Conservation (phyloP, 495 filamentous ascomycete genomes). For the Aspergillus ostianus region DNA sequence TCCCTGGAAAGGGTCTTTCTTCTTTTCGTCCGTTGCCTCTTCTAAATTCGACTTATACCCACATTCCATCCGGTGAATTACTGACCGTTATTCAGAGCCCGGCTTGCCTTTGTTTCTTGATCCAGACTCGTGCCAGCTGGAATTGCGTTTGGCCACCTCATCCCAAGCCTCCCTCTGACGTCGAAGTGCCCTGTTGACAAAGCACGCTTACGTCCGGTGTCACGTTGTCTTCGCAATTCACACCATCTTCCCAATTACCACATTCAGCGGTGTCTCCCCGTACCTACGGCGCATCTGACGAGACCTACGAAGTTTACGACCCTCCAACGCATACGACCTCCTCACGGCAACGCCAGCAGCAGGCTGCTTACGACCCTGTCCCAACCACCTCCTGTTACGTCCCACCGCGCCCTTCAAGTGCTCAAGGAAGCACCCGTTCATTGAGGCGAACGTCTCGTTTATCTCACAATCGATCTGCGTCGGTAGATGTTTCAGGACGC, state of each 20-base stretch:
- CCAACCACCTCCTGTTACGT: conserved; percentile 31
- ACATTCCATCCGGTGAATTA: conserved; percentile 26
- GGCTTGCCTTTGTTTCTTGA: conserved; percentile 10
- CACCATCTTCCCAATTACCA: conserved; percentile 19
- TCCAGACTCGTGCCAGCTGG: conserved; percentile 9
- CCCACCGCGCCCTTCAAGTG: conserved; percentile 48
- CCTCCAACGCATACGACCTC: conserved; percentile 47
- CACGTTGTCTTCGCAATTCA: conserved; percentile 37
- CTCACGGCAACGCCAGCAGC: conserved; percentile 58
- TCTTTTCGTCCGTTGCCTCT: conserved; percentile 9
- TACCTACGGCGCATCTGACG: conserved; percentile 47
- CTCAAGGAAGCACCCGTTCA: conserved; percentile 48
- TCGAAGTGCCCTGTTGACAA: neutral
- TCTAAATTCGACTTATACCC: conserved; percentile 21
- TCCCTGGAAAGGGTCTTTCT: conserved; percentile 15
- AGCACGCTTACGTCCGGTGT: conserved; percentile 10
- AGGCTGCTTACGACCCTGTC: conserved; percentile 37
- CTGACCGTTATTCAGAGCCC: conserved; percentile 7
- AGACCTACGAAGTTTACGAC: conserved; percentile 61
- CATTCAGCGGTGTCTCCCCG: conserved; percentile 44
- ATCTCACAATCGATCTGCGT: conserved; percentile 36
- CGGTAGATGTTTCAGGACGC: conserved; percentile 32
- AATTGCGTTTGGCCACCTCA: neutral
- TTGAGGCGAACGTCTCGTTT: conserved; percentile 50
- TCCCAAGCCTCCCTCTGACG: neutral